A percentile compares a stretch with the other conserved stretches of the same genome.
Evolutionary conservation across 1,284 basidiomycete genomes (phyloP).

Genomic region (Boletus smithii): DNA sequence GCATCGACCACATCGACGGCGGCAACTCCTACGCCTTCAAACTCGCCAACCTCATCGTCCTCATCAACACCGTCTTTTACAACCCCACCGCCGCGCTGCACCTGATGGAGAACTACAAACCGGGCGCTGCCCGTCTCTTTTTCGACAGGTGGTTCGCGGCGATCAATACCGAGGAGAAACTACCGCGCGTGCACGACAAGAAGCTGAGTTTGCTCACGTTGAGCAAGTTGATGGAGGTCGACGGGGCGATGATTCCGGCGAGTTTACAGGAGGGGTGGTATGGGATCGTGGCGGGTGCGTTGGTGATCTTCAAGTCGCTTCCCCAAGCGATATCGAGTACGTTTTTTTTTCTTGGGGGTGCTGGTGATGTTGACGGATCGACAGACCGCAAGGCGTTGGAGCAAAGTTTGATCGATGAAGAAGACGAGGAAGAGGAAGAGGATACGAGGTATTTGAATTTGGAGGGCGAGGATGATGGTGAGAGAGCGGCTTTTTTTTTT

Average conservation of each 20-base stretch:
- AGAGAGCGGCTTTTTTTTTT: neutral
- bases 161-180: constrained; percentile 57
- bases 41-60: constrained; percentile 77
- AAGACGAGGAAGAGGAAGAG: constrained; percentile 60
- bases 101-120: constrained; percentile 62
- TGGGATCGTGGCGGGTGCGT: constrained; percentile 62
- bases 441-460: constrained; percentile 60
- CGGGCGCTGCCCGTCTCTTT: constrained; percentile 62
- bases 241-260: constrained; percentile 54
- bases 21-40: constrained; percentile 63
- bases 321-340: constrained; percentile 69
- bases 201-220: constrained; percentile 78
- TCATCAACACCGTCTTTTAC: constrained; percentile 84
- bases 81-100: constrained; percentile 76
- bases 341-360: constrained; percentile 15
- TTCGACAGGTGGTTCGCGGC: constrained; percentile 79
- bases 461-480: constrained; percentile 66
- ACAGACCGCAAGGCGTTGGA: constrained; percentile 67
- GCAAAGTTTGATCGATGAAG: constrained; percentile 51
- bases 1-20: constrained; percentile 56
- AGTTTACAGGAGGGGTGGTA: constrained; percentile 68
- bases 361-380: constrained; percentile 5
- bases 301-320: constrained; percentile 72
- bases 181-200: constrained; percentile 90
- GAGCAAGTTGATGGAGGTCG: constrained; percentile 70